These are phyloP conservation scores for Xylariales sp. DNA, from an alignment of 2,329 filamentous ascomycete genomes.

Conservation along the genomic window DNA sequence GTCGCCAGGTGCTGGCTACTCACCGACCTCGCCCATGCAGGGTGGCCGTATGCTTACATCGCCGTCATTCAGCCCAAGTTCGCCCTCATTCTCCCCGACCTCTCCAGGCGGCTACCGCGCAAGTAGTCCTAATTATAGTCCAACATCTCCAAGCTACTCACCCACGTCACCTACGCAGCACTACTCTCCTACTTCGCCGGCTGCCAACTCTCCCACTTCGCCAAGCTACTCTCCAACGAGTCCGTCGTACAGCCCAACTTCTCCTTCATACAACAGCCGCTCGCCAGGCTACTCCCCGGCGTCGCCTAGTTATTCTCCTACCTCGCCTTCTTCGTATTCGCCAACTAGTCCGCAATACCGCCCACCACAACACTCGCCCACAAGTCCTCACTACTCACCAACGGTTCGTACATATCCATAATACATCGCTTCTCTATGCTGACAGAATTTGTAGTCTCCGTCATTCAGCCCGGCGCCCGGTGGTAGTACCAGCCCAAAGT, in stretches of 20 bases:
- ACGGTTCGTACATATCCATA: conserved; percentile 55
- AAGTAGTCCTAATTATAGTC: conserved; percentile 71
- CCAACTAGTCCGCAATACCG: conserved; percentile 73
- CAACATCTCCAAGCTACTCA: conserved; percentile 73
- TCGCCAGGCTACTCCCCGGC: conserved; percentile 75
- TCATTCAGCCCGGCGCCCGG: conserved; percentile 53
- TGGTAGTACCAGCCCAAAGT: conserved; percentile 55
- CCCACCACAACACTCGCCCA: conserved; percentile 67
- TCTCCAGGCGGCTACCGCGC: conserved; percentile 60
- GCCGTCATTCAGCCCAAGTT: conserved; percentile 72
- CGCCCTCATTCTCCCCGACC: conserved; percentile 70
- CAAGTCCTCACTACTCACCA: conserved; percentile 80
- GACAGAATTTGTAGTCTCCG: conserved; percentile 42
- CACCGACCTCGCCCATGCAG: conserved; percentile 78
- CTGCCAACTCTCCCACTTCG: conserved; percentile 79
- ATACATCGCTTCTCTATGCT: conserved; percentile 35
- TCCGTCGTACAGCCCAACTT: conserved; percentile 78
- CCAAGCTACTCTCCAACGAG: conserved; percentile 78
- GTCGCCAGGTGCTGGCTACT: conserved; percentile 79
- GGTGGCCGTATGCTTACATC: conserved; percentile 66
- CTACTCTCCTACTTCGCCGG: conserved; percentile 78
- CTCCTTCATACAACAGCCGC: conserved; percentile 65
- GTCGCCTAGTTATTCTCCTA: conserved; percentile 82
- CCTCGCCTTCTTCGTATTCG: conserved; percentile 64
- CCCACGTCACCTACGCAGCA: conserved; percentile 69